A percentile compares a stretch with the other conserved stretches of the same genome.
Conservation (phyloP, 257 asterid genomes). For the Nicotiana benthamiana region DNA sequence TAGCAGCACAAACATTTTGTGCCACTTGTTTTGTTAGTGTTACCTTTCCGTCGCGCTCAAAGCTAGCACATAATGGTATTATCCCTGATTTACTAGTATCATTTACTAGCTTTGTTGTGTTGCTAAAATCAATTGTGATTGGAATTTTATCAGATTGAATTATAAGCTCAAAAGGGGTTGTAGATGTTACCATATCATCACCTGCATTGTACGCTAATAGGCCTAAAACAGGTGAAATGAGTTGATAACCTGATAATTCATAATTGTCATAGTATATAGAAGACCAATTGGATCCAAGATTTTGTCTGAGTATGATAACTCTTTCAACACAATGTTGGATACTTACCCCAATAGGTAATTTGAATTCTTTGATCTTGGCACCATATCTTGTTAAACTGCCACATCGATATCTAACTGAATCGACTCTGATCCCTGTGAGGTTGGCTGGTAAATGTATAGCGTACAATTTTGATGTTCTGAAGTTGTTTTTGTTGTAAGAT, state of each 20-base stretch:
- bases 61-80: slow-evolving; percentile 63
- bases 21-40: slow-evolving; percentile 29
- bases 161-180: slow-evolving; percentile 37
- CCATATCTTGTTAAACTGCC: slow-evolving; percentile 83
- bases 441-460: slow-evolving; percentile 44
- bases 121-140: slow-evolving; percentile 50
- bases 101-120: slow-evolving; percentile 6
- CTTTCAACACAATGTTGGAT: slow-evolving; percentile 50
- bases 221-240: slow-evolving; percentile 64
- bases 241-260: slow-evolving; percentile 59
- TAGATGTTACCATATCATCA: background rate
- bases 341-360: slow-evolving; percentile 29
- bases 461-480: slow-evolving; percentile 55
- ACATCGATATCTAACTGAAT: slow-evolving; percentile 50
- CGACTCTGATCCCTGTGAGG: slow-evolving; percentile 56
- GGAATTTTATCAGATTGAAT: slow-evolving; percentile 36
- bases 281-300: slow-evolving; percentile 64
- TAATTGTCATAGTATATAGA: slow-evolving; percentile 46
- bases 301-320: slow-evolving; percentile 49
- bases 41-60: slow-evolving; percentile 54
- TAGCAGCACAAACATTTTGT: slow-evolving; percentile 41
- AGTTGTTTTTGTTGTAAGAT: slow-evolving; percentile 27
- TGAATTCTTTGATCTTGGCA: slow-evolving; percentile 48
- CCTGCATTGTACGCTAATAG: slow-evolving; percentile 51
- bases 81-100: slow-evolving; percentile 20